These are phyloP conservation scores for Lagerstroemia speciosa DNA, from an alignment of 345 rosid genomes.

Conservation along the genomic window DNA sequence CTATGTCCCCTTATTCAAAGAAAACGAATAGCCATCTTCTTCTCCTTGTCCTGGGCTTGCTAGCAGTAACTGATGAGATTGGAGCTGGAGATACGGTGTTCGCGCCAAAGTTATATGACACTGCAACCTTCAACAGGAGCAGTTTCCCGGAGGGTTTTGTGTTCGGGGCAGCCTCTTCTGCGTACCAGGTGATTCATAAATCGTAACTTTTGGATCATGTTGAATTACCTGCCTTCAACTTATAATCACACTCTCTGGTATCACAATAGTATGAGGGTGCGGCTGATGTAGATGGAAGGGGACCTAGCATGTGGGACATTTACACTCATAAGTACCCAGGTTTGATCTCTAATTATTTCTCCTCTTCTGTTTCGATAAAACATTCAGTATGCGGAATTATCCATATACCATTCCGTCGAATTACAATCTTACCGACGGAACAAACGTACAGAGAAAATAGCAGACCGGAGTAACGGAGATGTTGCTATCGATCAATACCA, in stretches of 20 bases:
- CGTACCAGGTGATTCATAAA: constrained; percentile 18
- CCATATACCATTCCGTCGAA: too few species aligned
- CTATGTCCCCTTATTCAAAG: too few species aligned
- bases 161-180: constrained; percentile 17
- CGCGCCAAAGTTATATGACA: neutral
- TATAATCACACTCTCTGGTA: too few species aligned
- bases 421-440: too few species aligned
- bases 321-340: constrained; percentile 31
- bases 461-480: constrained; percentile 28
- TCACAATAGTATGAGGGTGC: constrained; percentile 38
- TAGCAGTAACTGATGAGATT: too few species aligned
- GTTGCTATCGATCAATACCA: constrained; percentile 39
- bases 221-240: too few species aligned
- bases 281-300: constrained; percentile 22
- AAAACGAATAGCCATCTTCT: too few species aligned
- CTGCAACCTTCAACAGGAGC: constrained; percentile 6
- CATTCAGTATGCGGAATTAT: too few species aligned
- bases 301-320: constrained; percentile 25
- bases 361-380: too few species aligned
- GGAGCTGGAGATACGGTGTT: too few species aligned
- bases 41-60: too few species aligned
- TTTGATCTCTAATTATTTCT: constrained; percentile 2
- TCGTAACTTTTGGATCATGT: too few species aligned
- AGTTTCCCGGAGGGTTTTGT: constrained; percentile 19
- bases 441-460: constrained; percentile 26